Base-by-base conservation (phyloP, 345 rosid genomes). In the Aegle marmelos region DNA sequence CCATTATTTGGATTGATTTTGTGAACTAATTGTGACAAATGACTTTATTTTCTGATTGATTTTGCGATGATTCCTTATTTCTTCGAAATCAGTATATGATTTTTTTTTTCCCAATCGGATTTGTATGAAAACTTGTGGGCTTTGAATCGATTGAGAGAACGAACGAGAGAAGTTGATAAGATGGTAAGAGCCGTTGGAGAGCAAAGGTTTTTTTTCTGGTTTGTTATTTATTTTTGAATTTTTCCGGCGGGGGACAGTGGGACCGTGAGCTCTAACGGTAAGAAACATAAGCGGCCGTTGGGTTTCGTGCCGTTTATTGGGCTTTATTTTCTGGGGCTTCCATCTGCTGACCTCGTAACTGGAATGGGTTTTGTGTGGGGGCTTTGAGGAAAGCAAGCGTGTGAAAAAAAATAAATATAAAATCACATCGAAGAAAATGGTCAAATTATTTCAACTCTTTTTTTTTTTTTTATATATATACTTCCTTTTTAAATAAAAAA, bases 141-240 rank as follows among this genome's bases (percentile, higher is more conserved):
- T 72, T 62, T 39, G 60, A 27, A 69, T 68, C 62, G 54, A 72
- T 54, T 72, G 59, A 68, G 65, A 69, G 81, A 64, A 21, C 36
- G 58, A 37, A 19, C 13, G 21, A 77, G 27, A n/a, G 66, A 25
- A 48, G 63, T 34, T 62, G 48, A 53, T 63, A 13, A 54, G 39
- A 27, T 24, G 27, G 37, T 45, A 76, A 58, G 83, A 85, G 91
- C 90, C 90, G 91, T 89, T 87, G 41, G 80, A 70, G 48, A 34
- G 17, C n/a, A 21, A 61, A 39, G 27, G 31, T 4, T 59, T 33
- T 34, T 2, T 31, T 2, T n/a, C n/a, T 8, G 1, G 5, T 31
- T 33, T 50, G 1, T 2, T 64, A 31, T 33, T 75, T 22, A 27
- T 1, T 39, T 82, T 83, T 78, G 78, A 79, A 76, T n/a, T 10